Conservation (phyloP, 1,139 yeast genomes). For the Kodamaea suecica region DNA sequence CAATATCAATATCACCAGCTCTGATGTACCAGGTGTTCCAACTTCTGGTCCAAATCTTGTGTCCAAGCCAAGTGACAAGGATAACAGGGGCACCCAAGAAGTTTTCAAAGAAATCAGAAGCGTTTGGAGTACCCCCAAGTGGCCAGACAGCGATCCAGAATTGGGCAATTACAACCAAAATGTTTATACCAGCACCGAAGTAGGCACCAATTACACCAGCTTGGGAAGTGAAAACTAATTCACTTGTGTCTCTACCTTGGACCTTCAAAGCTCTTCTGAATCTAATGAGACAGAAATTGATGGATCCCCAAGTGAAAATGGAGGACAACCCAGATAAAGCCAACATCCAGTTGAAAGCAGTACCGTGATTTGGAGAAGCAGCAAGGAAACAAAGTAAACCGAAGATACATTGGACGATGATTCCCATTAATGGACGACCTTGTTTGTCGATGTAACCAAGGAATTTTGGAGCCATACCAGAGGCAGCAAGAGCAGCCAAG, state of each 20-base stretch:
- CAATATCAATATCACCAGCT: constrained; percentile 48
- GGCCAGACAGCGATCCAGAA: constrained; percentile 45
- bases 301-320: constrained; percentile 37
- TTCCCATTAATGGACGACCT: constrained; percentile 74
- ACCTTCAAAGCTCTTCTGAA: constrained; percentile 33
- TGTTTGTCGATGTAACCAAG: constrained; percentile 70
- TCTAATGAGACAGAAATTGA: constrained; percentile 35
- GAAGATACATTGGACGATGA: constrained; percentile 47
- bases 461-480: constrained; percentile 74
- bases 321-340: constrained; percentile 38
- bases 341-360: constrained; percentile 35
- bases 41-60: constrained; percentile 48
- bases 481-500: constrained; percentile 74
- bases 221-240: constrained; percentile 30
- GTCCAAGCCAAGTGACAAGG: constrained; percentile 46
- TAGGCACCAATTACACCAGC: constrained; percentile 34
- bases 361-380: constrained; percentile 31
- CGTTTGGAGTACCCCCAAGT: constrained; percentile 31
- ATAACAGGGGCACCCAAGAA: constrained; percentile 56
- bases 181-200: constrained; percentile 26
- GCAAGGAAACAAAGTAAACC: constrained; percentile 43
- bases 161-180: constrained; percentile 37
- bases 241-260: constrained; percentile 34
- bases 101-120: constrained; percentile 47
- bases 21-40: constrained; percentile 37